phyloP scores from a whole-genome alignment of 208 protist genomes.

The Leishmania tarentolae region DNA sequence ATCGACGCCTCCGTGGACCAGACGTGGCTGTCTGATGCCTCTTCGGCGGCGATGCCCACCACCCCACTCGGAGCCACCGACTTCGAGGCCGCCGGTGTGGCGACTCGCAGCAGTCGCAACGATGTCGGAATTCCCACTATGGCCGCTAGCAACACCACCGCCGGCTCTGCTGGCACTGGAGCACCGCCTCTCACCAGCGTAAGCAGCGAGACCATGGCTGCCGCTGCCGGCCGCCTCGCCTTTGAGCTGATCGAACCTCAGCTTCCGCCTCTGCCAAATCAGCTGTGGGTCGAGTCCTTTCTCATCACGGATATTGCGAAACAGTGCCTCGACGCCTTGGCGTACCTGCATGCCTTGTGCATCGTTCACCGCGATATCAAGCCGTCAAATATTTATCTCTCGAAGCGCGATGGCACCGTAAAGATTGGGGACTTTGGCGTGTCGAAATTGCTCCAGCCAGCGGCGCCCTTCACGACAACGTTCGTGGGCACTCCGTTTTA shows the following conservation, averaged over 20 bases:
- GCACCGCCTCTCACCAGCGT: background rate
- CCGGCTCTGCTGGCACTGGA: background rate
- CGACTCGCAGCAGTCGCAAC: background rate
- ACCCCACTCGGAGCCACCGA: slow-evolving; percentile 31
- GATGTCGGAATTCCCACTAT: background rate
- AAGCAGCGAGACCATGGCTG: too few species aligned
- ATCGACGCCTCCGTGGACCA: background rate
- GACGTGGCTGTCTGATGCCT: slow-evolving; percentile 25
- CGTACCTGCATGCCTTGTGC: slow-evolving; percentile 77
- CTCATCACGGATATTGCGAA: slow-evolving; percentile 67
- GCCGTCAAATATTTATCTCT: slow-evolving; percentile 90
- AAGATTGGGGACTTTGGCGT: slow-evolving; percentile 92
- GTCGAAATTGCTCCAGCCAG: slow-evolving; percentile 69
- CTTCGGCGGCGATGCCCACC: slow-evolving; percentile 13
- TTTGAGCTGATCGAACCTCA: background rate
- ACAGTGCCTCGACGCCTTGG: slow-evolving; percentile 83
- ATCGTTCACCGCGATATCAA: slow-evolving; percentile 95
- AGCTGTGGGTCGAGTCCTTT: slow-evolving; percentile 72
- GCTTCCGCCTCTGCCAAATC: slow-evolving; percentile 5
- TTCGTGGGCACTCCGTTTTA: slow-evolving; percentile 94
- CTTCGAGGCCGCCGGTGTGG: background rate
- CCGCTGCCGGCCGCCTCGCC: background rate
- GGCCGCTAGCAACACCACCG: slow-evolving; percentile 1
- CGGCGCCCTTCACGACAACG: slow-evolving; percentile 63
- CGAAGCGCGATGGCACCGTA: slow-evolving; percentile 41